Percentiles rank a stretch among this genome's conserved stretches.
phyloP scores from a whole-genome alignment of 768 basidiomycete species.

The Termitomyces sp. region DNA sequence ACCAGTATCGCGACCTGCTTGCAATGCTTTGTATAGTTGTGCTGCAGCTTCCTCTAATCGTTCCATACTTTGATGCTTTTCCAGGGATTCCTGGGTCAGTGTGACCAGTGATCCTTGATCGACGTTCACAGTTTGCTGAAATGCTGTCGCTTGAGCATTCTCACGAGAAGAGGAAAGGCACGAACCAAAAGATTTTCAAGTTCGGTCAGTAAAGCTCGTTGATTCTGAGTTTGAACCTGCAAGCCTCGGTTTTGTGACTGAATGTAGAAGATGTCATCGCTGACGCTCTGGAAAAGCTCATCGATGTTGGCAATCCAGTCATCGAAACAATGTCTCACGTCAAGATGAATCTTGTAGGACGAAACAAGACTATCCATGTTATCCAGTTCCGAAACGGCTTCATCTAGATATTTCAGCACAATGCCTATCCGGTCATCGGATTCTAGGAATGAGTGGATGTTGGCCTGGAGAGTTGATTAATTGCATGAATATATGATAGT shows the following conservation, averaged over 20 bases:
- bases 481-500: neutral
- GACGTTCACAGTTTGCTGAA: slow-evolving; percentile 93
- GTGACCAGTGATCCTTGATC: slow-evolving; percentile 65
- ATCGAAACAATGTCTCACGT: slow-evolving; percentile 46
- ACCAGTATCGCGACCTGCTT: slow-evolving; percentile 89
- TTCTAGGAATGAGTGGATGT: slow-evolving; percentile 96
- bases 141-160: neutral
- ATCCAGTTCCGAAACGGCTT: slow-evolving; percentile 84
- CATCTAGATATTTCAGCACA: slow-evolving; percentile 86
- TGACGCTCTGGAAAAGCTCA: slow-evolving; percentile 60
- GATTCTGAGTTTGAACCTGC: slow-evolving; percentile 97
- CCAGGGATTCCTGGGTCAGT: slow-evolving; percentile 86
- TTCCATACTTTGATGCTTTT: slow-evolving; percentile 70
- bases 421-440: slow-evolving; percentile 85
- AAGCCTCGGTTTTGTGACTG: slow-evolving; percentile 95
- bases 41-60: slow-evolving; percentile 77
- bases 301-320: neutral
- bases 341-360: slow-evolving; percentile 94
- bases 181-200: slow-evolving; percentile 75
- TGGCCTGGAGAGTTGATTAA: slow-evolving; percentile 53
- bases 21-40: slow-evolving; percentile 91
- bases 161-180: neutral
- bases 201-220: slow-evolving; percentile 77
- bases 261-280: slow-evolving; percentile 92
- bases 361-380: slow-evolving; percentile 85